phyloP scores from a whole-genome alignment of 345 rosid genomes.

The Eucalyptus fibrosa region DNA sequence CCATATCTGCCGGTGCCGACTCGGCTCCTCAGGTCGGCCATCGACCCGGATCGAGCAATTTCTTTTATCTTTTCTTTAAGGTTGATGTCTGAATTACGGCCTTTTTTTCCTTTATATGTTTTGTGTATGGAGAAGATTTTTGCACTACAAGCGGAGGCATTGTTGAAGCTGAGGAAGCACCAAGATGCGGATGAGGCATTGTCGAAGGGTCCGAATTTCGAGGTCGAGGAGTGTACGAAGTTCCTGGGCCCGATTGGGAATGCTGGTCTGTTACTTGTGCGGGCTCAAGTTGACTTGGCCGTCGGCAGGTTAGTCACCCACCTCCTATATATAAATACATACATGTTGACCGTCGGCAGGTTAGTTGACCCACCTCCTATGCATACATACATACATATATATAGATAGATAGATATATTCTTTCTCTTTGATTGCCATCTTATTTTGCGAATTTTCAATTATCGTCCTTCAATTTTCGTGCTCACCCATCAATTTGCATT shows the following conservation, averaged over 20 bases:
- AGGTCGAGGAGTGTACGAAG: slow-evolving; percentile 43
- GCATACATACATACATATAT: too few relatives aligned
- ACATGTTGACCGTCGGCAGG: too few relatives aligned
- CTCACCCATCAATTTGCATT: not conserved
- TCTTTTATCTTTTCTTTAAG: not conserved
- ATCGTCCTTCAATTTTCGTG: not conserved
- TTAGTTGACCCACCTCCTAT: not conserved
- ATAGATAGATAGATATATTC: fast-evolving
- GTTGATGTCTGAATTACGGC: not conserved
- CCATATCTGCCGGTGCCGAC: slow-evolving; percentile 69
- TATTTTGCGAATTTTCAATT: not conserved
- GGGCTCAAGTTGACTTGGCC: slow-evolving; percentile 79
- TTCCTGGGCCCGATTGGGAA: slow-evolving; percentile 68
- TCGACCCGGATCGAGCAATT: not conserved
- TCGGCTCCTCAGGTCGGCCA: slow-evolving; percentile 65
- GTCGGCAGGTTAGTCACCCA: slow-evolving; percentile 12
- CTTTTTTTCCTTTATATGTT: not conserved
- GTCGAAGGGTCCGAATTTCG: slow-evolving; percentile 45
- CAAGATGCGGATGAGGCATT: slow-evolving; percentile 66
- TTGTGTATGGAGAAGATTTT: slow-evolving; percentile 20
- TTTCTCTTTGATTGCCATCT: not conserved
- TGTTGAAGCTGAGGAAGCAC: slow-evolving; percentile 57
- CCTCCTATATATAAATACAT: not conserved
- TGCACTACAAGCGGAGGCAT: slow-evolving; percentile 91
- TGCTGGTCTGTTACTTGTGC: slow-evolving; percentile 55